A percentile compares a stretch with the other conserved stretches of the same genome.
Conservation (phyloP, 331 rosid genomes). For the Acacia concinna region DNA sequence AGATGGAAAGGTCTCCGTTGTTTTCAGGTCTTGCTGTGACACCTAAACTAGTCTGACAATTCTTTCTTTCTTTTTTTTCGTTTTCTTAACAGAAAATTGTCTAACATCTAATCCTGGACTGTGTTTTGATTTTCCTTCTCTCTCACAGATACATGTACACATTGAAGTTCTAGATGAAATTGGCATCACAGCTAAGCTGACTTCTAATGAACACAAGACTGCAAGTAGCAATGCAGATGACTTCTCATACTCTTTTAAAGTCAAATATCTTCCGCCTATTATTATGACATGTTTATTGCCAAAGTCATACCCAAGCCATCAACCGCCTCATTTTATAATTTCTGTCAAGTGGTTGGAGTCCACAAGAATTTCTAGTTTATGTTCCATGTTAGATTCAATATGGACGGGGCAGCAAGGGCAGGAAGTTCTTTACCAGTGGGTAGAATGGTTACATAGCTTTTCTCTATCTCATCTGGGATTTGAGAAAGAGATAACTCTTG, state of each 20-base stretch:
- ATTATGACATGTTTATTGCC: conserved; percentile 78
- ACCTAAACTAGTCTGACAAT: conserved; percentile 19
- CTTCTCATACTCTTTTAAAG: conserved; percentile 65
- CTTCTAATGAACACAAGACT: conserved; percentile 37
- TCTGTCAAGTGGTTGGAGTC: conserved; percentile 76
- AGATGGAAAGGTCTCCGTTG: conserved; percentile 53
- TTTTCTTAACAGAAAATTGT: neutral
- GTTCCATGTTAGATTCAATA: conserved; percentile 68
- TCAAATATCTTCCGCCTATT: conserved; percentile 75
- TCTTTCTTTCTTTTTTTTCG: neutral
- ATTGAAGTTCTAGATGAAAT: conserved; percentile 61
- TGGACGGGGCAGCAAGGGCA: conserved; percentile 74
- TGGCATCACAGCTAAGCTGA: conserved; percentile 55
- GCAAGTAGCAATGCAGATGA: conserved; percentile 37
- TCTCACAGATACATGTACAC: conserved; percentile 55
- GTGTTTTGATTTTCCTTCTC: neutral
- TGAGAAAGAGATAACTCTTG: conserved; percentile 63
- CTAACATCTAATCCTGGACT: conserved; percentile 9
- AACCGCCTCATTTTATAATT: conserved; percentile 68
- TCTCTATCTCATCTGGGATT: conserved; percentile 69
- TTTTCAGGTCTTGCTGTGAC: conserved; percentile 65
- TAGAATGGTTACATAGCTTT: conserved; percentile 77
- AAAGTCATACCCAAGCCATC: conserved; percentile 79
- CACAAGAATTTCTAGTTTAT: conserved; percentile 51
- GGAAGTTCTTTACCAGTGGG: conserved; percentile 87